phyloP scores from a whole-genome alignment of 257 asterid species.

The Solanum lignicaule region DNA sequence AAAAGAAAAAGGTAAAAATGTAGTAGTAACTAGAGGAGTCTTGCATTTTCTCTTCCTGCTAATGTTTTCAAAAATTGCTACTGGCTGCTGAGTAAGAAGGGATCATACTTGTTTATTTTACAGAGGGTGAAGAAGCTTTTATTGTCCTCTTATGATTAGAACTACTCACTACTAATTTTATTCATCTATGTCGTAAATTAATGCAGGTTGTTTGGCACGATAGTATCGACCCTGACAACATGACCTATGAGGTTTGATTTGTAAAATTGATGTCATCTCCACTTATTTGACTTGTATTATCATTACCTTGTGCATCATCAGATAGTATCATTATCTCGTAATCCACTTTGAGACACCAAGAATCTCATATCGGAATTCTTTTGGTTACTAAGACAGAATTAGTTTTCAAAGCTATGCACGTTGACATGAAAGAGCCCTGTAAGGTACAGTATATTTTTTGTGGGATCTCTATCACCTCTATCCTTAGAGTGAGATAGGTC shows the following conservation, averaged over 20 bases:
- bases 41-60: background rate
- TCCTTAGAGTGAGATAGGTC: background rate
- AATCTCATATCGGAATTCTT: background rate
- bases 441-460: background rate
- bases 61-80: background rate
- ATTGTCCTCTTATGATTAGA: background rate
- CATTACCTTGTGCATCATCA: background rate
- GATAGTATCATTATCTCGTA: background rate
- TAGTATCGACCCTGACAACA: slow-evolving; percentile 60
- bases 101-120: background rate
- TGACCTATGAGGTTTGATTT: slow-evolving; percentile 65
- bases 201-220: slow-evolving; percentile 65
- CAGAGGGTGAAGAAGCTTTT: background rate
- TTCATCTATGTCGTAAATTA: slow-evolving; percentile 2
- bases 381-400: background rate
- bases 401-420: background rate
- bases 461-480: background rate
- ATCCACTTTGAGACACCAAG: background rate
- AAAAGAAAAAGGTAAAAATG: background rate
- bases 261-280: background rate
- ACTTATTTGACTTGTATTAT: background rate
- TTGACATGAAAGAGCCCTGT: background rate
- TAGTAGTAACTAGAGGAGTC: background rate
- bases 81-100: background rate
- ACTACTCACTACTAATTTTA: background rate